Evolutionary conservation across 345 rosid genomes (phyloP), one percentile per base, ranked within the genome.

Genomic region (Luvunga scandens): DNA sequence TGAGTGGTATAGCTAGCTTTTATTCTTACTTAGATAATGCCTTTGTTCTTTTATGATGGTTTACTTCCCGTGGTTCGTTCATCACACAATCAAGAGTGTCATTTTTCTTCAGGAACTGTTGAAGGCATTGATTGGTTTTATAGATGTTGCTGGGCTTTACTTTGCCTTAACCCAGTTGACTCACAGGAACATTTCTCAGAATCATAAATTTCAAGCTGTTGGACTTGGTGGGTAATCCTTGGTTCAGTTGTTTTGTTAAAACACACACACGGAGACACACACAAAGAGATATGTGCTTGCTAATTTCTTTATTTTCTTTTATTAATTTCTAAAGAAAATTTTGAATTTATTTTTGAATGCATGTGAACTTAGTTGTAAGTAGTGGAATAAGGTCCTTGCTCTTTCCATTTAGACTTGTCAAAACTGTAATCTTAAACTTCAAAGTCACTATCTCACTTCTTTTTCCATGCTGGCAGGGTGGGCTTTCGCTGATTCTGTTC

Each of bases 401-500:
- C 70, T 28, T 21, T 63, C 8, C 33, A 2, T 7, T 30, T 31
- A 30, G 33, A 65, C 48, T 65, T n/a, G 30, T 25, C 22, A 28
- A 48, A 48, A 60, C 18, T 27, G 14, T 0, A 0, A 1, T 7
- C 13, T 30, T 12, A 63, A 71, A 45, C 45, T 39, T 33, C 31
- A 14, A 42, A 67, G n/a, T 22, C 28, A n/a, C 60, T 45, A 34
- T 72, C 22, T 10, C 42, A 53, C 6, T 10, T 67, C 66, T 64
- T 83, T 64, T 73, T 69, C 63, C 39, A 9, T 71, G 55, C 78
- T 87, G 78, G 71, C 85, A 95, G 98, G 98, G 45, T 95, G 99
- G 99, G 99, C 99, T 53, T 95, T 95, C 14, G 97, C 99, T 36
- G 99, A 95, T 89, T 89, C 99, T 72, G 91, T 95, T 67, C 85